Evolutionary conservation across 1,284 basidiomycete species (phyloP).

Genomic region (Puccinia horiana): DNA sequence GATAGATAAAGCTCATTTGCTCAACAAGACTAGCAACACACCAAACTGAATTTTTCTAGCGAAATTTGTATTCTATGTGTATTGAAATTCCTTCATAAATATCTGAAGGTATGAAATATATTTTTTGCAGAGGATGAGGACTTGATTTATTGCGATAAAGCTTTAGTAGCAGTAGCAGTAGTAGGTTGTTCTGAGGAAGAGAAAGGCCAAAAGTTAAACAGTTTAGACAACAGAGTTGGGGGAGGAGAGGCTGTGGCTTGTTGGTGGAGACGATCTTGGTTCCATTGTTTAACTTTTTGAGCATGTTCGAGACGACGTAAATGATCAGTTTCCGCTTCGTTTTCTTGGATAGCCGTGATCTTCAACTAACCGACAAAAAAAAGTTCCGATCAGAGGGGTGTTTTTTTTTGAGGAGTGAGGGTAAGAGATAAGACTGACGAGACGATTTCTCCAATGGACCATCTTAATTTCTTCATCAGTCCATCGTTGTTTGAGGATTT

Average conservation of each 20-base stretch:
- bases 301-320: constrained; percentile 15
- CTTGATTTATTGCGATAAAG: too few relatives aligned
- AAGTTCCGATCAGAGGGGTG: too few relatives aligned
- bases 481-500: constrained; percentile 41
- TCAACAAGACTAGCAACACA: too few relatives aligned
- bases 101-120: too few relatives aligned
- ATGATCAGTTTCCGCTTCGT: neutral
- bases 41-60: too few relatives aligned
- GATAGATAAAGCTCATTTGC: too few relatives aligned
- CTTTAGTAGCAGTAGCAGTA: neutral
- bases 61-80: too few relatives aligned
- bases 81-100: too few relatives aligned
- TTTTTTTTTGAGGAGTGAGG: neutral
- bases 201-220: constrained; percentile 34
- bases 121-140: too few relatives aligned
- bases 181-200: neutral
- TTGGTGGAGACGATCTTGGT: neutral
- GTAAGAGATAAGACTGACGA: constrained; percentile 1
- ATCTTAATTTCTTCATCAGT: constrained; percentile 17
- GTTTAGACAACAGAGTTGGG: neutral
- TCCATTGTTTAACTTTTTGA: constrained; percentile 6
- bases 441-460: constrained; percentile 33
- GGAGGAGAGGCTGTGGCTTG: neutral
- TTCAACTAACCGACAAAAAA: constrained; percentile 7
- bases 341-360: constrained; percentile 20